These are phyloP conservation scores for Sphagnum contortum DNA, from an alignment of 225 moss, liverwort and hornwort genomes.

Conservation along the genomic window DNA sequence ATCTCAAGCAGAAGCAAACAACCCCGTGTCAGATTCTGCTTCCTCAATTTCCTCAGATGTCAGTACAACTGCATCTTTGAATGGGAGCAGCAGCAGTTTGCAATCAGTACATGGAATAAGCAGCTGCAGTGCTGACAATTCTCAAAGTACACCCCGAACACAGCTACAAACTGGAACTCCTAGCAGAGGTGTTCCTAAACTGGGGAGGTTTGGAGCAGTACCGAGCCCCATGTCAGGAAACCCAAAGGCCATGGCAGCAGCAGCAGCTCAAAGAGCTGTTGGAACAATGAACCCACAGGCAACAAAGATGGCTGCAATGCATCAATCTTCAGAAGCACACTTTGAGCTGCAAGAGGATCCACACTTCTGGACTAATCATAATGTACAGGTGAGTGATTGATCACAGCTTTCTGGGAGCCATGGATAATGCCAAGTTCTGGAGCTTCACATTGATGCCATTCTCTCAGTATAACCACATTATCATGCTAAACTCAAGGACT, in stretches of 20 bases:
- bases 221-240: conserved; percentile 7
- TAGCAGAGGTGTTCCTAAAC: conserved; percentile 43
- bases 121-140: conserved; percentile 32
- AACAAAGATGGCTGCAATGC: conserved; percentile 14
- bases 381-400: conserved; percentile 36
- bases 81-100: conserved; percentile 31
- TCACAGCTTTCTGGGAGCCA: too few relatives aligned
- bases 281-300: conserved; percentile 9
- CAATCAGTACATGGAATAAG: conserved; percentile 40
- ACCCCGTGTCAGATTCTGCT: too few relatives aligned
- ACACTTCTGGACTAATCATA: conserved; percentile 55
- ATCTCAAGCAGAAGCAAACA: too few relatives aligned
- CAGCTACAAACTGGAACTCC: conserved; percentile 12
- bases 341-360: conserved; percentile 60
- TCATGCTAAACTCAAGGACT: neutral
- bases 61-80: too few relatives aligned
- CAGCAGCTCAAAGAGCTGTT: conserved; percentile 12
- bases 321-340: conserved; percentile 8
- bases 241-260: neutral
- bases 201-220: conserved; percentile 26
- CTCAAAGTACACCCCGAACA: conserved; percentile 47
- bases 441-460: neutral
- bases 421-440: too few relatives aligned
- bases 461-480: neutral
- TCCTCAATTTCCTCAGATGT: too few relatives aligned